Percentiles rank a stretch among this genome's conserved stretches.
Conservation (phyloP, 345 rosid species). For the Eucalyptus pumila region DNA sequence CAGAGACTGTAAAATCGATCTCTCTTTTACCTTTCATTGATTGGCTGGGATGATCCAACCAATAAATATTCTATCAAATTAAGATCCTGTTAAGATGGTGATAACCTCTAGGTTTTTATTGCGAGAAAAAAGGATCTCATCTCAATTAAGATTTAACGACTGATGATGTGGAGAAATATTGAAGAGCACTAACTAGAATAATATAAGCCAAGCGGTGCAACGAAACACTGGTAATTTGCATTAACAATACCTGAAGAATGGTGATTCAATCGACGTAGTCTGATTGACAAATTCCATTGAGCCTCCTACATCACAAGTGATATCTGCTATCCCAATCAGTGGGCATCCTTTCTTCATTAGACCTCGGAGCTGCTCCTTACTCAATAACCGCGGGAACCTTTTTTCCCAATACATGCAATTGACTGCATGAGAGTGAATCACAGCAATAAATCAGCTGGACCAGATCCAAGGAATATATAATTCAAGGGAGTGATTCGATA, state of each 20-base stretch:
- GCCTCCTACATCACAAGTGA: conserved; percentile 84
- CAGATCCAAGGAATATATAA: background rate
- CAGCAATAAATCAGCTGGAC: background rate
- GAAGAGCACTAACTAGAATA: background rate
- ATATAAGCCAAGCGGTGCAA: background rate
- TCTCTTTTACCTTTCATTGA: background rate
- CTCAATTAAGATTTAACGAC: background rate
- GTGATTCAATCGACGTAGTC: conserved; percentile 68
- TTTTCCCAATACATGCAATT: conserved; percentile 98
- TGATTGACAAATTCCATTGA: conserved; percentile 75
- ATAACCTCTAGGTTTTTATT: background rate
- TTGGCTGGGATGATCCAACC: background rate
- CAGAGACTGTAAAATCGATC: background rate
- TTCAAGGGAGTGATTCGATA: background rate
- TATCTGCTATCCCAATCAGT: conserved; percentile 84
- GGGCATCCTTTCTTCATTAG: conserved; percentile 47
- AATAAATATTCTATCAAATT: background rate
- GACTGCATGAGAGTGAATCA: conserved; percentile 25
- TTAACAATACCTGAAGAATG: conserved; percentile 60
- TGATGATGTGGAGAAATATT: background rate
- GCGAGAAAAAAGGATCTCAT: background rate
- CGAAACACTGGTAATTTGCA: background rate
- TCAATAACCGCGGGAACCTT: conserved; percentile 71
- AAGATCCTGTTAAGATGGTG: background rate
- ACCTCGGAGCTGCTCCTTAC: conserved; percentile 56